phyloP scores from a whole-genome alignment of 192 early-diverging fungal genomes.

The Podila epigama region DNA sequence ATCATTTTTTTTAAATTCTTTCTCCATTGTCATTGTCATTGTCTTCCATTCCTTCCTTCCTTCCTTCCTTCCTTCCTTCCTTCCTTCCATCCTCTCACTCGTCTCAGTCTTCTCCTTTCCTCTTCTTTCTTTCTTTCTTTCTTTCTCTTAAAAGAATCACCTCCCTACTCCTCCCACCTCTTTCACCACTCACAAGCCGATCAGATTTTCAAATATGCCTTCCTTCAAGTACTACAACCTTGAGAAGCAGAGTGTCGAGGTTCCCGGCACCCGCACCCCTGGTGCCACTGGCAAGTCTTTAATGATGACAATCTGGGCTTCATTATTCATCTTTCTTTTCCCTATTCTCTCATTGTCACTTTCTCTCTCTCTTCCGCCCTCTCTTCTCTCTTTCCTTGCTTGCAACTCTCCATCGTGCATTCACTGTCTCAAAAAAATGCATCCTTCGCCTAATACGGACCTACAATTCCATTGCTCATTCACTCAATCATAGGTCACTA shows the following conservation, averaged over 20 bases:
- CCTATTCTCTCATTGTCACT: neutral
- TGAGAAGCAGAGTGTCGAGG: conserved; percentile 58
- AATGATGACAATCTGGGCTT: neutral
- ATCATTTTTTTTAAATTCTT: conserved; percentile 1
- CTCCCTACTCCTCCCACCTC: neutral
- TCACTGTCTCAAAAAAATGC: neutral
- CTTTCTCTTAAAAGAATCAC: neutral
- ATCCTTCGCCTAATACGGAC: neutral
- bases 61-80: neutral
- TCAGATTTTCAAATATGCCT: conserved; percentile 33
- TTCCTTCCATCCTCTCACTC: neutral
- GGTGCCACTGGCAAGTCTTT: conserved; percentile 58
- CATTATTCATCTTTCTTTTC: neutral
- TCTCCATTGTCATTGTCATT: neutral
- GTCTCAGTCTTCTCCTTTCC: neutral
- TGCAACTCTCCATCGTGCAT: neutral
- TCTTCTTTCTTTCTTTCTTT: neutral
- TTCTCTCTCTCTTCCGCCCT: no score
- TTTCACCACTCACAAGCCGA: neutral
- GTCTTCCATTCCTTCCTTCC: neutral
- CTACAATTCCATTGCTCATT: neutral
- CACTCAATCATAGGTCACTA: conserved; percentile 48
- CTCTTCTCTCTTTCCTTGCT: neutral
- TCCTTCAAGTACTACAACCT: conserved; percentile 47
- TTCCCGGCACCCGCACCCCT: conserved; percentile 55